Base-by-base conservation (phyloP, 1,284 basidiomycete genomes). In the Ceratobasidium sp. region DNA sequence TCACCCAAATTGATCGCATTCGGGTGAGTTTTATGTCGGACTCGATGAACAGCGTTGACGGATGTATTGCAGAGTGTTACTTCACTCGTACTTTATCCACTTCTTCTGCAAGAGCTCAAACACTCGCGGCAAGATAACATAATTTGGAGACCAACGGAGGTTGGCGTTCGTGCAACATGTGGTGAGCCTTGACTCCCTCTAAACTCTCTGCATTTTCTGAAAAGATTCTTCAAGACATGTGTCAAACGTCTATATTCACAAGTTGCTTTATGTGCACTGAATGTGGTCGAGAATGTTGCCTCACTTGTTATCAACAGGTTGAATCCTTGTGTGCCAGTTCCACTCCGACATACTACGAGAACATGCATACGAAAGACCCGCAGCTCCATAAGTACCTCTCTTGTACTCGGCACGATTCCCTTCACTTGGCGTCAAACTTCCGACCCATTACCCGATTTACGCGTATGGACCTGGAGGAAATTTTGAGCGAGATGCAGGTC, bases 231-330 rank as follows among this genome's bases (percentile, higher is more conserved):
- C 17, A 82, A 96, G 96, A 98, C 84, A 95, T 93, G 2, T 98
- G 97, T 84, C 93, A 94, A 86, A 96, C 95, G 3, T 96, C 95
- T 17, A 91, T 98, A 78, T 97, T 98, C 84, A 93, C 93, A 5
- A 92, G 92, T 77, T 94, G 91, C 78, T 97, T 93, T 91, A 93
- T 96, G 88, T 98, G 96, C 84, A 88, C 91, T 10, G 83, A 90
- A 20, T 98, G 96, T 83, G 96, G 96, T 0, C 91, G 95, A 20
- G 97, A 98, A 84, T 92, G 93, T n/a, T 98, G 96, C 83, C 87
- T 91, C 0, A 92, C 94, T 75, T 98, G 97, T 83, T 94, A 91
- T 82, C 86, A 89, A 38, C 91, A 90, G 80, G 90, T 98, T 77
- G 86, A 86, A 79, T 90, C 38, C n/a, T 91, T n/a, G 85, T 93